These are phyloP conservation scores for Pythium phragmiticola DNA, from an alignment of 352 stramenopile genomes.

Conservation along the genomic window DNA sequence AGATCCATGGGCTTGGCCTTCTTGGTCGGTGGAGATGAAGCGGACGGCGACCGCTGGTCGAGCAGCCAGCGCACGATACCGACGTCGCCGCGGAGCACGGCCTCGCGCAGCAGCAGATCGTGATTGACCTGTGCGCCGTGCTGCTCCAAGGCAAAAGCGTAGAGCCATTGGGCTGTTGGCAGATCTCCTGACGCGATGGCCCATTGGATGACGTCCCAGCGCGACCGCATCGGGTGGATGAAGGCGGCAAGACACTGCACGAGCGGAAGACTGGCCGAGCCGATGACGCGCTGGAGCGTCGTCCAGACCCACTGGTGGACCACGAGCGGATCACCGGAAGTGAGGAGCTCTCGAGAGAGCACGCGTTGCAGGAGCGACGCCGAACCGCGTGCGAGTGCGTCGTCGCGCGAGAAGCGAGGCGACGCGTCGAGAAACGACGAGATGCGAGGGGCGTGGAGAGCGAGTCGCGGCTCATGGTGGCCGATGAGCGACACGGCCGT, in stretches of 20 bases:
- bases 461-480: constrained; percentile 9
- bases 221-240: constrained; percentile 17
- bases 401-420: background rate
- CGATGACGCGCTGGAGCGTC: background rate
- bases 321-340: constrained; percentile 1
- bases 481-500: constrained; percentile 4
- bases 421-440: constrained; percentile 16
- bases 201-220: constrained; percentile 8
- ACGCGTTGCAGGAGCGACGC: constrained; percentile 14
- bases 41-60: constrained; percentile 4
- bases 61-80: constrained; percentile 26
- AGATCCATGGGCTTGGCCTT: constrained; percentile 9
- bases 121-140: background rate
- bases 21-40: background rate
- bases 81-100: constrained; percentile 14
- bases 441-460: background rate
- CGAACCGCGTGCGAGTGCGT: constrained; percentile 4
- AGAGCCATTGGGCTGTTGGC: constrained; percentile 6
- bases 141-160: background rate
- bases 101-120: constrained; percentile 14
- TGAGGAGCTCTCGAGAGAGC: constrained; percentile 2
- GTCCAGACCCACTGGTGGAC: constrained; percentile 16
- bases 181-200: constrained; percentile 16
- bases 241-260: constrained; percentile 19
- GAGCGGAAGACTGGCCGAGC: background rate